A percentile compares a stretch with the other conserved stretches of the same genome.
These are phyloP conservation scores for Fistulifera solaris DNA, from an alignment of 108 stramenopile species.

Conservation along the genomic window DNA sequence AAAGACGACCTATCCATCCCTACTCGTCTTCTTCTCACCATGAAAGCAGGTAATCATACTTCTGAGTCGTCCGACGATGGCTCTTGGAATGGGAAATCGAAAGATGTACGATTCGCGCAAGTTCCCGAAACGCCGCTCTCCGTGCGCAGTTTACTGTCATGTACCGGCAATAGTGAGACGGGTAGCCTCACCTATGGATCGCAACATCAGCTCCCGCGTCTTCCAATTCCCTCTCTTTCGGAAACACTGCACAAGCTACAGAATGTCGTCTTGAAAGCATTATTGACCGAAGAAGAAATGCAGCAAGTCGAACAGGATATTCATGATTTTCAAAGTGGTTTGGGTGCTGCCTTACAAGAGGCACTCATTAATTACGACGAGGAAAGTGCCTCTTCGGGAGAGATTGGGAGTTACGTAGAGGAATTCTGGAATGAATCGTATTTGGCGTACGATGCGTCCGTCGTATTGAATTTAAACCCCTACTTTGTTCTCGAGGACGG, in stretches of 20 bases:
- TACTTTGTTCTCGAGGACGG: slow-evolving; percentile 81
- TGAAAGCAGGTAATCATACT: too few relatives aligned
- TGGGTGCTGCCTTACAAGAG: slow-evolving; percentile 61
- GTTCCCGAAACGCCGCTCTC: too few relatives aligned
- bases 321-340: slow-evolving; percentile 25
- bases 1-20: too few relatives aligned
- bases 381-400: slow-evolving; percentile 30
- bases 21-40: too few relatives aligned
- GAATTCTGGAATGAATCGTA: slow-evolving; percentile 86
- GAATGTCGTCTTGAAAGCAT: slow-evolving; percentile 26
- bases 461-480: slow-evolving; percentile 83
- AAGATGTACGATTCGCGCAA: too few relatives aligned
- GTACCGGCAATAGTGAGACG: too few relatives aligned
- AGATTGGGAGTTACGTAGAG: slow-evolving; percentile 68
- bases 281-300: slow-evolving; percentile 37
- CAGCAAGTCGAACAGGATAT: slow-evolving; percentile 12
- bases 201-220: slow-evolving; percentile 42
- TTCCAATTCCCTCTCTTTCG: slow-evolving; percentile 72
- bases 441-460: slow-evolving; percentile 64
- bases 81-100: too few relatives aligned
- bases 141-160: too few relatives aligned
- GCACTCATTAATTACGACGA: slow-evolving; percentile 62
- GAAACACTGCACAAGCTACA: slow-evolving; percentile 63
- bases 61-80: too few relatives aligned
- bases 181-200: slow-evolving; percentile 32